These are phyloP conservation scores for Pseudocercospora vitis DNA, from an alignment of 2,329 filamentous ascomycete species.

Conservation along the genomic window DNA sequence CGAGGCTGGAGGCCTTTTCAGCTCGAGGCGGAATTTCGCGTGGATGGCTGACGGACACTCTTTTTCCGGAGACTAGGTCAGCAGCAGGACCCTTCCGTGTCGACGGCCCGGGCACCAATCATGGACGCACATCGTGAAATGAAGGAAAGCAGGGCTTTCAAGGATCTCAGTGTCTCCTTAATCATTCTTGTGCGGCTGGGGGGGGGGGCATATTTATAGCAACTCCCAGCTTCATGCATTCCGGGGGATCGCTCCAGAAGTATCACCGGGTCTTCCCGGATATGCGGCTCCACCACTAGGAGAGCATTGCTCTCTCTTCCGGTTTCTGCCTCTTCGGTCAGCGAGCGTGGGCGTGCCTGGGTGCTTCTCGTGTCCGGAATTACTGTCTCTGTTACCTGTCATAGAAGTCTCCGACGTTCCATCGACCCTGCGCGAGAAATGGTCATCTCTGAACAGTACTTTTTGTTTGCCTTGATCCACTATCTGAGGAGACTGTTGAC, in stretches of 20 bases:
- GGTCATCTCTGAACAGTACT: background rate
- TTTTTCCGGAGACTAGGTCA: no score
- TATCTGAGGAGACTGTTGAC: no score
- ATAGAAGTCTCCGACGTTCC: no score
- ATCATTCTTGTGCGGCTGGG: background rate
- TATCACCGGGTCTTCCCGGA: background rate
- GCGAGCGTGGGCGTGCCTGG: background rate
- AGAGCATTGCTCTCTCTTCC: background rate
- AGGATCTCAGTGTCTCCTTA: background rate
- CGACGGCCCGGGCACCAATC: background rate
- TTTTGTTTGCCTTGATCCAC: no score
- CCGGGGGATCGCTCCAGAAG: background rate
- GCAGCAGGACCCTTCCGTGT: background rate
- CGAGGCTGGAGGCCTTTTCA: no score
- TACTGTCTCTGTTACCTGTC: no score
- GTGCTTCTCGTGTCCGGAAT: no score
- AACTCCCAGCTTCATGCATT: background rate
- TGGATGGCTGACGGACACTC: no score
- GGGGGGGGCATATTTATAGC: background rate
- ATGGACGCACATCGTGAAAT: background rate
- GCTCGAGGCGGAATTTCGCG: no score
- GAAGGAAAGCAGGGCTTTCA: background rate
- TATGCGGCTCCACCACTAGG: background rate
- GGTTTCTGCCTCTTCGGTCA: background rate
- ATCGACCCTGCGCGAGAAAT: background rate